A percentile compares a stretch with the other conserved stretches of the same genome.
Conservation (phyloP, 2,329 filamentous ascomycete genomes). For the Incumbomyces lentus region DNA sequence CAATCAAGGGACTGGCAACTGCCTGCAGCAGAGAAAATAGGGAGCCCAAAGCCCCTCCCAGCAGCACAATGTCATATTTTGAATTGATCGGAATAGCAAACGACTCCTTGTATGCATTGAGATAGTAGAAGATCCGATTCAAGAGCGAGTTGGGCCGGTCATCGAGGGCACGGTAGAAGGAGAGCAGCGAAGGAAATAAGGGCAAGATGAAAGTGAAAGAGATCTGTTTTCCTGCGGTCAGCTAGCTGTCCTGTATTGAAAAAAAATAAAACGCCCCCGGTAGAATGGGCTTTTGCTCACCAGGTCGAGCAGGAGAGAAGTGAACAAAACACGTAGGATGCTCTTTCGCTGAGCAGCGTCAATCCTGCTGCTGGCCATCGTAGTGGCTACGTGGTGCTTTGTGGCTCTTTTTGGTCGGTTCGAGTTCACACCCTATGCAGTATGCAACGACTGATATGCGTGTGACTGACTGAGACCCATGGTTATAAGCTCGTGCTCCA, state of each 20-base stretch:
- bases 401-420: too few species aligned
- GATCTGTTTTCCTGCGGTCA: conserved; percentile 47
- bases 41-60: conserved; percentile 86
- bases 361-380: conserved; percentile 12
- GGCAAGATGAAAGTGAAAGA: conserved; percentile 98
- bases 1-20: conserved; percentile 83
- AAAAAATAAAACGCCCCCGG: too few species aligned
- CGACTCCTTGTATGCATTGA: conserved; percentile 89
- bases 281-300: too few species aligned
- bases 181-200: conserved; percentile 85
- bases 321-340: conserved; percentile 77
- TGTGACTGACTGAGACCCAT: too few species aligned
- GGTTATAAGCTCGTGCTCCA: too few species aligned
- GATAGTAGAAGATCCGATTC: conserved; percentile 64
- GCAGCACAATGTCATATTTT: conserved; percentile 89
- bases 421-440: too few species aligned
- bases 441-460: too few species aligned
- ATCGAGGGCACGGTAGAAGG: conserved; percentile 88
- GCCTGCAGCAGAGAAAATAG: conserved; percentile 90
- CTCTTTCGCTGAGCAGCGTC: conserved; percentile 53
- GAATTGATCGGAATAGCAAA: conserved; percentile 91
- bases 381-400: too few species aligned
- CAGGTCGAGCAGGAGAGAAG: conserved; percentile 80
- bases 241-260: background rate
- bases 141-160: conserved; percentile 55